Evolutionary conservation across 2,329 filamentous ascomycete species (phyloP).

Genomic region (Fusarium begoniae): DNA sequence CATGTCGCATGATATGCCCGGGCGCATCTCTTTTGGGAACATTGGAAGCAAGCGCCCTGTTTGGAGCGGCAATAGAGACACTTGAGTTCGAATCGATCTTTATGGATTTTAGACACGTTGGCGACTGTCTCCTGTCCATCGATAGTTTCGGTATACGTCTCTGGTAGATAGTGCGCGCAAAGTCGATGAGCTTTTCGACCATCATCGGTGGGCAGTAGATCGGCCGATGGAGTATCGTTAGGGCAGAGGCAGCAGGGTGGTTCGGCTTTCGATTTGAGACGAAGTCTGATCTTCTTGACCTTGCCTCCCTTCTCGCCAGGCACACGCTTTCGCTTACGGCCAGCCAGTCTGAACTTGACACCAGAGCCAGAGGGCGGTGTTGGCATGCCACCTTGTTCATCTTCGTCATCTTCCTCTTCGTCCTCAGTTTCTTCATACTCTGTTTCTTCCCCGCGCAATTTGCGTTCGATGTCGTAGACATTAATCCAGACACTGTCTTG

Average conservation of each 20-base stretch:
- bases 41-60: slow-evolving; percentile 96
- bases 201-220: slow-evolving; percentile 87
- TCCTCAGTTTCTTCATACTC: slow-evolving; percentile 84
- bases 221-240: slow-evolving; percentile 83
- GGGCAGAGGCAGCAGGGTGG: slow-evolving; percentile 92
- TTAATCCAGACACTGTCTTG: slow-evolving; percentile 99
- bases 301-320: slow-evolving; percentile 51
- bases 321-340: slow-evolving; percentile 68
- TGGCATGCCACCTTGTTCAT: slow-evolving; percentile 75
- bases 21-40: slow-evolving; percentile 92
- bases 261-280: slow-evolving; percentile 74
- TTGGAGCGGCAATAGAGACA: slow-evolving; percentile 95
- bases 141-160: slow-evolving; percentile 83
- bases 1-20: slow-evolving; percentile 96
- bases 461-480: slow-evolving; percentile 94
- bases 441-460: slow-evolving; percentile 87
- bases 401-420: slow-evolving; percentile 73
- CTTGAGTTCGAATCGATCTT: slow-evolving; percentile 88
- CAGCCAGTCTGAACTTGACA: slow-evolving; percentile 68
- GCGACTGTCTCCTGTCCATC: slow-evolving; percentile 78
- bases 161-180: slow-evolving; percentile 90
- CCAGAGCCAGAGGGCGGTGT: slow-evolving; percentile 81
- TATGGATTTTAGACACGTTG: slow-evolving; percentile 83
- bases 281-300: slow-evolving; percentile 81
- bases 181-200: slow-evolving; percentile 87